Base-by-base conservation (phyloP, 2,329 filamentous ascomycete genomes). In the Phaeophleospora eucalypticola region DNA sequence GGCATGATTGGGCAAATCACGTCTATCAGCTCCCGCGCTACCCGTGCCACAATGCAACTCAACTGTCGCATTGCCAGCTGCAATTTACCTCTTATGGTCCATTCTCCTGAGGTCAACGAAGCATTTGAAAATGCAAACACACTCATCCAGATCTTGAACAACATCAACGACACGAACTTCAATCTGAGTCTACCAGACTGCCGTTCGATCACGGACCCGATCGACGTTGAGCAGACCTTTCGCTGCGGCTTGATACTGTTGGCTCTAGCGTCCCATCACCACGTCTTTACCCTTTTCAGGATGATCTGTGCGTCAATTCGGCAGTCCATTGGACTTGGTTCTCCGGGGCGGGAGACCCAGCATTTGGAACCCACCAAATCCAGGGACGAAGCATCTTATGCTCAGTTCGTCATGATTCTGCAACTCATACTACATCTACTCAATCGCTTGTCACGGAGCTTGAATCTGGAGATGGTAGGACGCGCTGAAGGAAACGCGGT, bases 321-420 rank as follows among this genome's bases (percentile, higher is more conserved):
- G 17, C 36, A 17, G n/a, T 12, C 19, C 17, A 16, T n/a, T 38
- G 36, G 36, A 17, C 12, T 38, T 38, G 7, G 19, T 9, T 17
- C 7, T n/a, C 24, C 7, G 24, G 24, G 24, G 7, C 10, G 7
- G 7, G 15, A 38, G 17, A 4, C 9, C 36, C 9, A 38, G n/a
- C 36, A 20, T 15, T 17, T 17, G n/a, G n/a, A 38, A 20, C 36
- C 36, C n/a, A 7, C 36, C 9, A 9, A 17, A 4, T 17, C 17
- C 19, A 17, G 17, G 4, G 36, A 38, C 19, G 36, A 9, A 20
- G 36, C 17, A 6, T 38, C 36, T 6, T 38, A 19, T 14, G 36
- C 36, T 6, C 36, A 38, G 14, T 38, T 38, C 36, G 36, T 38
- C 36, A 38, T 38, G 36, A 17, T 38, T 9, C 17, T 38, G n/a